Percentiles rank a stretch among this genome's conserved stretches.
These are phyloP conservation scores for Biscogniauxia marginata DNA, from an alignment of 2,329 filamentous ascomycete genomes.

Conservation along the genomic window DNA sequence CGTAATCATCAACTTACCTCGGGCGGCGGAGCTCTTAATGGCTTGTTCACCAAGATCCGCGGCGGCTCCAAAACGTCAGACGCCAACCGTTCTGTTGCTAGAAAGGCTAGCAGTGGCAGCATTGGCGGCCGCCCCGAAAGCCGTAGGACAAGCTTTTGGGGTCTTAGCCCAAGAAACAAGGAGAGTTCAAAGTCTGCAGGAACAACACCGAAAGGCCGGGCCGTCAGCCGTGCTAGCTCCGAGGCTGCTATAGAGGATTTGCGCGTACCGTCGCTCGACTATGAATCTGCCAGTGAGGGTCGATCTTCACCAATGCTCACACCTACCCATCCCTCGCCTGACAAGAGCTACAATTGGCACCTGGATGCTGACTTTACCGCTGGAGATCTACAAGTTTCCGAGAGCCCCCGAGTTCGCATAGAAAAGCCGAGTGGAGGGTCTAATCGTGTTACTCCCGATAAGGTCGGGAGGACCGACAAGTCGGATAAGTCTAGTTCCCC, in stretches of 20 bases:
- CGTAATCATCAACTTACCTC: conserved; percentile 27
- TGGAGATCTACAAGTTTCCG: conserved; percentile 53
- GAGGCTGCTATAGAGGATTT: conserved; percentile 6
- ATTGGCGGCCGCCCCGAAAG: conserved; percentile 26
- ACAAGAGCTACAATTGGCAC: conserved; percentile 55
- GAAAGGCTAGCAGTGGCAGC: conserved; percentile 37
- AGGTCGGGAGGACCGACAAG: conserved; percentile 1
- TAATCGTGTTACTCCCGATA: conserved; percentile 4
- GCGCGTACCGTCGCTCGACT: conserved; percentile 29
- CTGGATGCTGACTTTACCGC: conserved; percentile 58
- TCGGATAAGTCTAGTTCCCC: conserved; percentile 7
- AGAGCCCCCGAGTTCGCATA: conserved; percentile 52
- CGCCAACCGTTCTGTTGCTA: conserved; percentile 31
- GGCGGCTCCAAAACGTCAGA: conserved; percentile 38
- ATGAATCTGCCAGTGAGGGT: conserved; percentile 20
- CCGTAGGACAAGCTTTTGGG: conserved; percentile 18
- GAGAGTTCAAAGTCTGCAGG: conserved; percentile 3
- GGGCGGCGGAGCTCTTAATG: conserved; percentile 25
- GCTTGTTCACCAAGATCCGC: conserved; percentile 37
- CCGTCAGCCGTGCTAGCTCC: neutral
- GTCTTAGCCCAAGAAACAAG: conserved; percentile 14
- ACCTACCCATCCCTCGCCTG: conserved; percentile 37
- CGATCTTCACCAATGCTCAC: conserved; percentile 22
- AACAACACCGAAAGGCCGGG: neutral
- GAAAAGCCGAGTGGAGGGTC: conserved; percentile 29